Evolutionary conservation across 306 rosid genomes (phyloP).

Genomic region (Rubus idaeus): DNA sequence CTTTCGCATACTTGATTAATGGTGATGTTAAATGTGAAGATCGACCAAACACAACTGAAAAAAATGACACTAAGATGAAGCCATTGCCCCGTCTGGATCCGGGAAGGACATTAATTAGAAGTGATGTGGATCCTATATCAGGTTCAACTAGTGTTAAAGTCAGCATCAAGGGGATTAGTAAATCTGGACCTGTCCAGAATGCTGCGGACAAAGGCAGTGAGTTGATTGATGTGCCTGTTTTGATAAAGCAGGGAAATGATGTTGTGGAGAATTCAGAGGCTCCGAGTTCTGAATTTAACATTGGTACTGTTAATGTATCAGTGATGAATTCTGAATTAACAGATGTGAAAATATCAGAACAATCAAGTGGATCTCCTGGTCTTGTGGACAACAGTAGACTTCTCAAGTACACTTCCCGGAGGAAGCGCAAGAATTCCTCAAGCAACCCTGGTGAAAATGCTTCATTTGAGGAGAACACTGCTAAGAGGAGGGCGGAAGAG

Average conservation of each 20-base stretch:
- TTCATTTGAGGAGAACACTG: conserved; percentile 35
- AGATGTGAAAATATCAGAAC: conserved; percentile 33
- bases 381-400: conserved; percentile 34
- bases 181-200: conserved; percentile 29
- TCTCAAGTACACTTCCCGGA: conserved; percentile 61
- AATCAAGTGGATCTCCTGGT: conserved; percentile 33
- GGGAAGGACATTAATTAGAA: conserved; percentile 30
- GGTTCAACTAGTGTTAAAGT: conserved; percentile 32
- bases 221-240: conserved; percentile 19
- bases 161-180: conserved; percentile 28
- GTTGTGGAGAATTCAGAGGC: conserved; percentile 21
- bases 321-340: conserved; percentile 28
- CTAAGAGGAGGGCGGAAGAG: conserved; percentile 40
- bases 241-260: conserved; percentile 27
- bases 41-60: conserved; percentile 25
- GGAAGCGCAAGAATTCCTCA: conserved; percentile 61
- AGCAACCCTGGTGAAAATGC: conserved; percentile 35
- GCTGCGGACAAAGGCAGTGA: conserved; percentile 29
- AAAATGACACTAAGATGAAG: conserved; percentile 35
- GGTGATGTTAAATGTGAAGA: conserved; percentile 37
- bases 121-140: conserved; percentile 33
- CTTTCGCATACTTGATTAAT: conserved; percentile 26
- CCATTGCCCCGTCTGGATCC: conserved; percentile 38
- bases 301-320: conserved; percentile 30
- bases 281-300: conserved; percentile 23